Conservation (phyloP, 1,139 yeast species). For the Candida buenavistaensis region DNA sequence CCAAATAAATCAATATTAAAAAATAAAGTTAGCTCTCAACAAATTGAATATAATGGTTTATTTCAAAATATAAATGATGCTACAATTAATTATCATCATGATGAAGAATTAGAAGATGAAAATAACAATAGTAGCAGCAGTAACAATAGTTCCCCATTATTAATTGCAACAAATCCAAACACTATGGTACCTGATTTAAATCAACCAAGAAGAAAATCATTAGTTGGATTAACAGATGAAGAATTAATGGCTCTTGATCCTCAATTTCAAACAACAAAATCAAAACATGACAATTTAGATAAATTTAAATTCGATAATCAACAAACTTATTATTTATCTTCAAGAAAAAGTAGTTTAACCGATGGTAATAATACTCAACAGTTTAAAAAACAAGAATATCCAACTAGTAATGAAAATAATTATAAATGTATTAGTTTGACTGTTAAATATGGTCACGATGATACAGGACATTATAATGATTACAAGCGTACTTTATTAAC, state of each 20-base stretch:
- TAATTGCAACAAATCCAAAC: background rate
- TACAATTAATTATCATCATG: slow-evolving; percentile 21
- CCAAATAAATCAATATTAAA: slow-evolving; percentile 44
- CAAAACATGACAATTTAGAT: slow-evolving; percentile 33
- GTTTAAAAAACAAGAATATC: slow-evolving; percentile 20
- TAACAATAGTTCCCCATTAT: slow-evolving; percentile 1
- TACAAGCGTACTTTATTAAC: slow-evolving; percentile 35
- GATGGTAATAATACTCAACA: slow-evolving; percentile 10
- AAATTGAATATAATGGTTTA: slow-evolving; percentile 24
- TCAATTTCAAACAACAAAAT: slow-evolving; percentile 43
- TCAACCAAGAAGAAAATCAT: slow-evolving; percentile 47
- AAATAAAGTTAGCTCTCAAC: slow-evolving; percentile 36
- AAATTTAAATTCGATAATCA: slow-evolving; percentile 44
- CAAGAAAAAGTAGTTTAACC: slow-evolving; percentile 19
- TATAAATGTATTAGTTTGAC: slow-evolving; percentile 43
- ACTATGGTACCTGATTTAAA: slow-evolving; percentile 6
- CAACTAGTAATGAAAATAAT: slow-evolving; percentile 40
- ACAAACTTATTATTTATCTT: slow-evolving; percentile 34
- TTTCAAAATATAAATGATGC: slow-evolving; percentile 27
- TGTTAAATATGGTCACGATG: slow-evolving; percentile 33
- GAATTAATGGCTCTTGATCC: slow-evolving; percentile 63
- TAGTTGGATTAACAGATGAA: slow-evolving; percentile 63
- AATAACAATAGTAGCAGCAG: slow-evolving; percentile 5
- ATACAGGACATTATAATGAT: slow-evolving; percentile 20
- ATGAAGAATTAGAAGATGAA: slow-evolving; percentile 13